A percentile compares a stretch with the other conserved stretches of the same genome.
Conservation (phyloP, 345 rosid species). For the Eucalyptus curtisii region DNA sequence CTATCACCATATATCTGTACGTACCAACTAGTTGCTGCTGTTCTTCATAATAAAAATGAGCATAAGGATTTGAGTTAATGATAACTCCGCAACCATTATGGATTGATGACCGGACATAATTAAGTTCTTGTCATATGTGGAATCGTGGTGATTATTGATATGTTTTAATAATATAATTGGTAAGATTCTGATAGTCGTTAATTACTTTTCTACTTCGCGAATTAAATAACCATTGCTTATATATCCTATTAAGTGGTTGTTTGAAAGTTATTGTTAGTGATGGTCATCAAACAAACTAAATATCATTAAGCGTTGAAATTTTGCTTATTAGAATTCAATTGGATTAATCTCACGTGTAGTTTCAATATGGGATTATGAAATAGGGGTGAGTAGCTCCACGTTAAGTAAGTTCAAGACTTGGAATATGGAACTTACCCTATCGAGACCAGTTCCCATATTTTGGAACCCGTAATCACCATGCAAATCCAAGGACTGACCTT, state of each 20-base stretch:
- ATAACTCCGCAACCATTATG: background rate
- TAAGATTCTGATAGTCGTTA: background rate
- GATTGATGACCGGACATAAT: background rate
- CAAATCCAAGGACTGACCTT: background rate
- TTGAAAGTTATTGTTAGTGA: background rate
- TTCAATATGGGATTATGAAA: background rate
- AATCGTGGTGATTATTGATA: background rate
- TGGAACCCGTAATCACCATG: background rate
- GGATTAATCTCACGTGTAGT: background rate
- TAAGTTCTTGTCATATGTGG: background rate
- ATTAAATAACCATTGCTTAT: background rate
- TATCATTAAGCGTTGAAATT: background rate
- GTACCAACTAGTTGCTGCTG: background rate
- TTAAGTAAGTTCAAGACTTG: background rate
- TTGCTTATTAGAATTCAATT: background rate
- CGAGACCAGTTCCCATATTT: background rate
- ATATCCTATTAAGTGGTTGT: background rate
- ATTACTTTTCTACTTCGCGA: background rate
- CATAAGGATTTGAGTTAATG: background rate
- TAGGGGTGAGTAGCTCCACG: background rate
- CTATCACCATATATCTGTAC: fast-evolving
- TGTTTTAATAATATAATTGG: background rate
- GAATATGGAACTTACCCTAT: background rate
- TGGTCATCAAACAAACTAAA: background rate
- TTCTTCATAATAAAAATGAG: background rate